Conservation (phyloP, 208 protist species). For the Leptomonas pyrrhocoris region DNA sequence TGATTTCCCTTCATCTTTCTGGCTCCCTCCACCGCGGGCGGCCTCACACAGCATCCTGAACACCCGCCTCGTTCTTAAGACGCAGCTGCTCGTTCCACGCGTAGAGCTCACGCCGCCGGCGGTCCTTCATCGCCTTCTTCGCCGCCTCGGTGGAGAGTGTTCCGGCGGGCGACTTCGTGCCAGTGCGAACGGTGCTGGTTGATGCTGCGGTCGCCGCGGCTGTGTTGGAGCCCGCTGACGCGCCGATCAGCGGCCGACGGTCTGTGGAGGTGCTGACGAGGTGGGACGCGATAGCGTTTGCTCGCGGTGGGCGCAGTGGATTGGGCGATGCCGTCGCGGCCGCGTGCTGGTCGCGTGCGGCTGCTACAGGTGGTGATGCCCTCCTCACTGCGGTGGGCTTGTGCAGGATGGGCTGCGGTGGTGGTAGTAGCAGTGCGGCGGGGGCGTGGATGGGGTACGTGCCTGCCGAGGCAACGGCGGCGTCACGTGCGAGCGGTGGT, state of each 20-base stretch:
- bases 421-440: background rate
- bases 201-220: background rate
- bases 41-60: slow-evolving; percentile 53
- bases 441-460: no score
- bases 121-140: slow-evolving; percentile 42
- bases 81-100: slow-evolving; percentile 77
- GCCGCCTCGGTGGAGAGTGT: slow-evolving; percentile 13
- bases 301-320: slow-evolving; percentile 2
- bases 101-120: slow-evolving; percentile 74
- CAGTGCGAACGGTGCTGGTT: slow-evolving; percentile 6
- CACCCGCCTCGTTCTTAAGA: slow-evolving; percentile 34
- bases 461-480: no score
- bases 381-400: background rate
- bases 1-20: no score
- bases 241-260: background rate
- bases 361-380: background rate
- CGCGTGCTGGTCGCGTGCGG: background rate
- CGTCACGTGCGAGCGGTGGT: background rate
- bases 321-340: slow-evolving; percentile 1
- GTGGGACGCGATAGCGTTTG: slow-evolving; percentile 2
- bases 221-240: background rate
- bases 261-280: slow-evolving; percentile 16
- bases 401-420: background rate
- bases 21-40: no score
- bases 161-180: slow-evolving; percentile 14